These are phyloP conservation scores for Dittrichia graveolens DNA, from an alignment of 129 eudicot species.

Conservation along the genomic window DNA sequence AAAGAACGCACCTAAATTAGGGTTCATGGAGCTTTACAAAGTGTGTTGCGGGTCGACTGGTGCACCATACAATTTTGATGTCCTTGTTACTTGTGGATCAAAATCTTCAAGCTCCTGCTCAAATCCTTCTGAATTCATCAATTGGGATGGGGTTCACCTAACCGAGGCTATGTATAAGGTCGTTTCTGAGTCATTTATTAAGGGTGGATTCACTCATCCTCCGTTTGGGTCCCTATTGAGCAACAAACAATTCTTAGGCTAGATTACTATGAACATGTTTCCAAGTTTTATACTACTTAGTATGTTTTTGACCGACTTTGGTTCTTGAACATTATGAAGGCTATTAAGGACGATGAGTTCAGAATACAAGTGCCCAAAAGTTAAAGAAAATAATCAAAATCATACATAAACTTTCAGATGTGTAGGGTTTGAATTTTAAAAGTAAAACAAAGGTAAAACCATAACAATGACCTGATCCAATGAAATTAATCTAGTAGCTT, in stretches of 20 bases:
- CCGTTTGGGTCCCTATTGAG: constrained; percentile 50
- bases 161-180: constrained; percentile 83
- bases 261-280: constrained; percentile 17
- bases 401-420: no score
- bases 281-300: neutral
- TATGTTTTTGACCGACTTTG: neutral
- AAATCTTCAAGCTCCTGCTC: constrained; percentile 55
- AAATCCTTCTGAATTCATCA: constrained; percentile 62
- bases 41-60: constrained; percentile 81
- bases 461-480: constrained; percentile 1
- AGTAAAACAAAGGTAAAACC: constrained; percentile 13
- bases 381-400: no score
- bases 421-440: constrained; percentile 10
- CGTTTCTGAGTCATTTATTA: constrained; percentile 49
- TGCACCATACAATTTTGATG: constrained; percentile 56
- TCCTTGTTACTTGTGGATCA: constrained; percentile 62
- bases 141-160: constrained; percentile 93
- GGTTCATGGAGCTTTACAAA: constrained; percentile 68
- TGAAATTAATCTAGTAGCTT: constrained; percentile 7
- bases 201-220: constrained; percentile 53
- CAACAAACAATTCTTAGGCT: constrained; percentile 36
- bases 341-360: no score
- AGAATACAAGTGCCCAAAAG: no score
- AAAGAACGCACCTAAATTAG: constrained; percentile 51
- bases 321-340: neutral